Percentiles rank a stretch among this genome's conserved stretches.
Evolutionary conservation across 2,329 filamentous ascomycete species (phyloP).

Genomic region (Daldinia sp.): DNA sequence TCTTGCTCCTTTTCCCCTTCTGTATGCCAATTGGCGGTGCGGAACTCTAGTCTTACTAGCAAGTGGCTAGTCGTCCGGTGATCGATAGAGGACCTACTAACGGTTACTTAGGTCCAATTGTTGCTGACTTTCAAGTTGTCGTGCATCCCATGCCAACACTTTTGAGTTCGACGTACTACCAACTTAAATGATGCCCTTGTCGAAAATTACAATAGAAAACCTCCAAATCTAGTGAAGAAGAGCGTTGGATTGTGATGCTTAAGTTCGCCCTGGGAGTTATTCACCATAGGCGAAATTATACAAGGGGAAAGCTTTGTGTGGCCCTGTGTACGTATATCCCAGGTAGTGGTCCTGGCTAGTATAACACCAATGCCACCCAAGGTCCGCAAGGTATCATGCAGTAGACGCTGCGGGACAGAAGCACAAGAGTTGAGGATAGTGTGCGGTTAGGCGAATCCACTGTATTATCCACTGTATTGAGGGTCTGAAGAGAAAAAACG

Average conservation of each 20-base stretch:
- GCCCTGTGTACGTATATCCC: conserved; percentile 19
- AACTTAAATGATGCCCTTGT: conserved; percentile 28
- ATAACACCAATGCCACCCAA: conserved; percentile 34
- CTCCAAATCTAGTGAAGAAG: conserved; percentile 21
- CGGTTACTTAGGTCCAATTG: conserved; percentile 31
- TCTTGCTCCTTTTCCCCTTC: conserved; percentile 8
- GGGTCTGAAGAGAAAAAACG: conserved; percentile 23
- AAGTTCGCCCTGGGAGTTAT: conserved; percentile 18
- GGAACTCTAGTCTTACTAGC: conserved; percentile 41
- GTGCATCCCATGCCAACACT: conserved; percentile 29
- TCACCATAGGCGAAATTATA: conserved; percentile 32
- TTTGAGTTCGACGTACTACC: conserved; percentile 36
- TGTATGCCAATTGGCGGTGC: conserved; percentile 34
- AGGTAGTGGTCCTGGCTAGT: conserved; percentile 21
- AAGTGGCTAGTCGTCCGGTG: conserved; percentile 35
- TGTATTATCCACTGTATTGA: conserved; percentile 39
- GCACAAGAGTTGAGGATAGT: conserved; percentile 32
- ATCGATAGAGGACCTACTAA: conserved; percentile 36
- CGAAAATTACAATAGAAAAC: conserved; percentile 31
- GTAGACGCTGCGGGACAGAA: conserved; percentile 30
- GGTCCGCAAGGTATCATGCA: conserved; percentile 33
- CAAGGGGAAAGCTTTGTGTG: conserved; percentile 29
- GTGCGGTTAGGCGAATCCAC: conserved; percentile 31
- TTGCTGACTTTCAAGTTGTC: conserved; percentile 28
- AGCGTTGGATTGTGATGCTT: conserved; percentile 24